Evolutionary conservation across 106 monocot genomes (phyloP).

Genomic region (Chionographis japonica): DNA sequence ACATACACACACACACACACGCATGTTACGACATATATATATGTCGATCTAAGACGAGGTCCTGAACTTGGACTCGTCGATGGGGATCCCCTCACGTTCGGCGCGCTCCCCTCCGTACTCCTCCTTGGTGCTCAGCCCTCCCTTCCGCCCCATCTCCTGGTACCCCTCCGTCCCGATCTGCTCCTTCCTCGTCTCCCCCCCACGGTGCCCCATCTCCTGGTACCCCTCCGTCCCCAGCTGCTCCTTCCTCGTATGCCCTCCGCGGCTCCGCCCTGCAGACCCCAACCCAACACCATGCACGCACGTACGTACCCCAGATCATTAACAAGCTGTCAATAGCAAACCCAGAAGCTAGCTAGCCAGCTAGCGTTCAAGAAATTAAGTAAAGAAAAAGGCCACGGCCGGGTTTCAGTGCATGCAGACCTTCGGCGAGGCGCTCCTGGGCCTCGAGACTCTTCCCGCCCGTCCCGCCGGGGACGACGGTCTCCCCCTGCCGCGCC

Average conservation of each 20-base stretch:
- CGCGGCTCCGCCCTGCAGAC: constrained; percentile 41
- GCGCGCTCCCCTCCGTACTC: constrained; percentile 62
- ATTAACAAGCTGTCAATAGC: too few species aligned
- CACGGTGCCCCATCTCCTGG: constrained; percentile 33
- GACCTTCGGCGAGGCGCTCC: constrained; percentile 65
- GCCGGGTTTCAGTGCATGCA: too few species aligned
- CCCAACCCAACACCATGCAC: background rate
- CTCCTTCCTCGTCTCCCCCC: constrained; percentile 20
- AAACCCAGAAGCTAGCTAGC: too few species aligned
- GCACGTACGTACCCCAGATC: too few species aligned
- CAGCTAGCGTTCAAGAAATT: too few species aligned
- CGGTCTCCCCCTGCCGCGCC: constrained; percentile 63
- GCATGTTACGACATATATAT: too few species aligned
- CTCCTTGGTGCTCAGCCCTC: constrained; percentile 49
- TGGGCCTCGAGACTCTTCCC: constrained; percentile 84
- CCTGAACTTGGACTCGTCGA: constrained; percentile 55
- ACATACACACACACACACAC: too few species aligned
- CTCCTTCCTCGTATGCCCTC: constrained; percentile 69
- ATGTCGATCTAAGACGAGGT: too few species aligned
- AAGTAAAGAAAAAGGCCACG: too few species aligned
- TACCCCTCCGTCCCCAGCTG: constrained; percentile 65
- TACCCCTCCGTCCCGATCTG: constrained; percentile 33
- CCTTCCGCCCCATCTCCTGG: constrained; percentile 56
- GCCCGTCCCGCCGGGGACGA: constrained; percentile 80
- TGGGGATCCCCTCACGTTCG: constrained; percentile 29